These are phyloP conservation scores for Penicillium rolfsii DNA, from an alignment of 2,329 filamentous ascomycete species.

Conservation along the genomic window DNA sequence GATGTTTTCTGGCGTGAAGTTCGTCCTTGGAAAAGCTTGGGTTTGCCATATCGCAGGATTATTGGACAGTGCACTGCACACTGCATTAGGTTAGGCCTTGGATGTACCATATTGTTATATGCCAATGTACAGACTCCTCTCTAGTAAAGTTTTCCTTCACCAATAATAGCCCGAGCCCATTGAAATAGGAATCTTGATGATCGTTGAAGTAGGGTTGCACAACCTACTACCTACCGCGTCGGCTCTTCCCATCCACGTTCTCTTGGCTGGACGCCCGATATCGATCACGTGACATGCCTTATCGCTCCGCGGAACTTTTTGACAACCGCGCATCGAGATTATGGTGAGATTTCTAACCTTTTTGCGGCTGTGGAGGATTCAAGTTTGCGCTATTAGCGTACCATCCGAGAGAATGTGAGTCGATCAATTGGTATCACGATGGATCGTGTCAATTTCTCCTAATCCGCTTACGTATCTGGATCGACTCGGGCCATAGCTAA, in stretches of 20 bases:
- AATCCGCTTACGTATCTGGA: neutral
- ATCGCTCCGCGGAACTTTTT: slow-evolving; percentile 6
- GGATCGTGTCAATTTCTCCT: neutral
- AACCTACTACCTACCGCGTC: neutral
- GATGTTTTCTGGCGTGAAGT: neutral
- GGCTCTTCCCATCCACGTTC: neutral
- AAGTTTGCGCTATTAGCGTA: neutral
- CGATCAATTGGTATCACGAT: neutral
- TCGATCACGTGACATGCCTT: neutral
- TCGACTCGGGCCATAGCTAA: slow-evolving; percentile 8
- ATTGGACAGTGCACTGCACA: neutral
- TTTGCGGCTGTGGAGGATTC: neutral
- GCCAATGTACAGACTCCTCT: slow-evolving; percentile 10
- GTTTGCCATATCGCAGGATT: neutral
- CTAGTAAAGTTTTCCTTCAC: neutral
- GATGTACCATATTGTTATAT: slow-evolving; percentile 8
- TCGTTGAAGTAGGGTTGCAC: slow-evolving; percentile 1
- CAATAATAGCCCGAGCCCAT: too few relatives aligned
- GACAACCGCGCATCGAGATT: neutral
- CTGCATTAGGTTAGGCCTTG: neutral
- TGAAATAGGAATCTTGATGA: neutral
- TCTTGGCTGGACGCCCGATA: neutral
- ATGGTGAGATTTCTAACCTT: neutral
- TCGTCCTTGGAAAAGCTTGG: slow-evolving; percentile 3
- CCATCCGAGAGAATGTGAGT: neutral